Evolutionary conservation across 805 yeast genomes (phyloP), one percentile per base, ranked within the genome.

Genomic region (Sugiyamaella valdiviana): DNA sequence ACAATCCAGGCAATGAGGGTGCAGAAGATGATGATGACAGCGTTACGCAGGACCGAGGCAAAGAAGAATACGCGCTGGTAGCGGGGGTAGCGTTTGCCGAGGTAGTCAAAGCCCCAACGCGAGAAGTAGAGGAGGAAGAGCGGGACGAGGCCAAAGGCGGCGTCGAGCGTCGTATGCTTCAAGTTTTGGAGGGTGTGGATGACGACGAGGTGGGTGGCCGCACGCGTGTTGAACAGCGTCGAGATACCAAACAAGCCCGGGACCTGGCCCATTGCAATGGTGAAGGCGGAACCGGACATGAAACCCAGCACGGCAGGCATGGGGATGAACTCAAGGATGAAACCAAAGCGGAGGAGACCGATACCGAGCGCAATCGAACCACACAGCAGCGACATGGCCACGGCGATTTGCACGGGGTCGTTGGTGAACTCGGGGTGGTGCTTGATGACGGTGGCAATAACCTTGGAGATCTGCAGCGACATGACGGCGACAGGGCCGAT

Each of bases 401-500:
- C 85, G 14, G 96, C 97, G 65, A 90, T 85, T 6, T 41, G 29
- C 43, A 75, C 74, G 1, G 90, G 87, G 45, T 72, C 71, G 17
- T 59, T 60, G 4, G 67, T 51, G 32, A 66, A 63, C 56, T 44
- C 64, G 0, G 79, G 74, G 53, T 74, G 72, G 51, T 72, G 75
- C 10, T 57, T 70, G 52, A 78, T 77, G 9, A 89, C 93, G 44
- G 72, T 71, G 22, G 79, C 74, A 48, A 90, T 74, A 48, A 86
- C 88, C 63, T 83, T 85, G 44, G 90, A 82, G 32, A 86, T 88
- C 64, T 88, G 90, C 55, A 80, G 65, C 14, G 95, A 85, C 95
- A 90, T 89, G 49, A 90, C 97, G 10, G 97, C 97, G 35, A 90
- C 97, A 9, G 97, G 97, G 22, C 97, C 97, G 59, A 90, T 89